Evolutionary conservation across 169 alveolate species (phyloP).

Genomic region (Plasmodium gonderi): DNA sequence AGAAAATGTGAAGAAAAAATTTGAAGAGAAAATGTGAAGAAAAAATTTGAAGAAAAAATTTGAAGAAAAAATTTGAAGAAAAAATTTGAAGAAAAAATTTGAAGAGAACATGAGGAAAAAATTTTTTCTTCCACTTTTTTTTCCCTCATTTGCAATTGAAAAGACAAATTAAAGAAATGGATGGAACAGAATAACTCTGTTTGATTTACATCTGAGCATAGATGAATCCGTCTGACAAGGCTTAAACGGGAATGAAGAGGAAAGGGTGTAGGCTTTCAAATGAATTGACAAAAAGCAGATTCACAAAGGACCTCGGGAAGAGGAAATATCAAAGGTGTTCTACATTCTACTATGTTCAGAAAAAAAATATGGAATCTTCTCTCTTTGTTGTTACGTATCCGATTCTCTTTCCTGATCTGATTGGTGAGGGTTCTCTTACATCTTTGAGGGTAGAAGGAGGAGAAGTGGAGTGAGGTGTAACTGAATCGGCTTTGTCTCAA

Average conservation of each 20-base stretch:
- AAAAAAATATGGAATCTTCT: constrained; percentile 26
- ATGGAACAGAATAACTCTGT: background rate
- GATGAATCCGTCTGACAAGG: no score
- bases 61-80: background rate
- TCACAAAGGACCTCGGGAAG: background rate
- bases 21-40: no score
- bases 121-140: background rate
- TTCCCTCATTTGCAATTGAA: background rate
- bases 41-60: background rate
- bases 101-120: background rate
- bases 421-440: constrained; percentile 40
- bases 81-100: background rate
- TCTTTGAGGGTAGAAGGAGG: background rate
- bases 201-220: background rate
- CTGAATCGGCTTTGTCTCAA: no score
- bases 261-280: no score
- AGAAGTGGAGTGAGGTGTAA: background rate
- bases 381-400: constrained; percentile 22
- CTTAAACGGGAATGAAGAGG: no score
- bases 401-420: constrained; percentile 57
- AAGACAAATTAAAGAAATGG: constrained; percentile 24
- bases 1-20: no score
- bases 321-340: background rate
- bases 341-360: background rate
- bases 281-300: background rate